Evolutionary conservation across 768 basidiomycete genomes (phyloP).

Genomic region (Mycena epipterygia): DNA sequence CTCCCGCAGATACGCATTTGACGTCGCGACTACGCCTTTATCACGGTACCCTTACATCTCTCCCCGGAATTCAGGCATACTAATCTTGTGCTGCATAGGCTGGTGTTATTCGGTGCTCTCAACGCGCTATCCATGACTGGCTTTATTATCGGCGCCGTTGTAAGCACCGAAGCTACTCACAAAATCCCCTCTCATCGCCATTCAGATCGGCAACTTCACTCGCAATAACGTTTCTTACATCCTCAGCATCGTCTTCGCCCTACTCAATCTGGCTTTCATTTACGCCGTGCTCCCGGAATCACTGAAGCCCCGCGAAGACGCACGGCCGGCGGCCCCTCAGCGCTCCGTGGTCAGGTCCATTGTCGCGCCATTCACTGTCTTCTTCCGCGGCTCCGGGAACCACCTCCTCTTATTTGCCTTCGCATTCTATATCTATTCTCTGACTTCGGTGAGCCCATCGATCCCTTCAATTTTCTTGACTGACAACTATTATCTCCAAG

Average conservation of each 20-base stretch:
- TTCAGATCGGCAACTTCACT: conserved; percentile 9
- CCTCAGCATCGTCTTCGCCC: conserved; percentile 5
- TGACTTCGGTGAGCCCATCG: not conserved
- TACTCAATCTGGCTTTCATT: conserved; percentile 12
- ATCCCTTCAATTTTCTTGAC: not conserved
- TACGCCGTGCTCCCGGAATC: conserved; percentile 17
- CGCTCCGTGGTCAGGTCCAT: conserved; percentile 11
- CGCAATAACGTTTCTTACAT: not conserved
- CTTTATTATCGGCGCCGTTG: conserved; percentile 1
- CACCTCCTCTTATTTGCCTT: conserved; percentile 9
- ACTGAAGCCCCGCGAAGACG: not conserved
- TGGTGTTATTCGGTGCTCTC: conserved; percentile 8
- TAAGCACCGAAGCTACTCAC: not conserved
- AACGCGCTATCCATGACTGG: conserved; percentile 8
- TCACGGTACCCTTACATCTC: not conserved
- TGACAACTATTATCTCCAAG: not conserved
- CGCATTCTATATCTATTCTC: conserved; percentile 13
- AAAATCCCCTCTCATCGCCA: not conserved
- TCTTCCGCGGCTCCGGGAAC: conserved; percentile 4
- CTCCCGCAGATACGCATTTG: not conserved
- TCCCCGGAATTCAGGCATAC: no score
- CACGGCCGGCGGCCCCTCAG: not conserved
- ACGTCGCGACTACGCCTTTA: conserved; percentile 7
- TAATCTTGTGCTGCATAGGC: not conserved
- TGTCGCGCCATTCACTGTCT: conserved; percentile 8